Percentiles rank a stretch among this genome's conserved stretches.
phyloP scores from a whole-genome alignment of 2,329 filamentous ascomycete species.

The Clonostachys rhizophaga region DNA sequence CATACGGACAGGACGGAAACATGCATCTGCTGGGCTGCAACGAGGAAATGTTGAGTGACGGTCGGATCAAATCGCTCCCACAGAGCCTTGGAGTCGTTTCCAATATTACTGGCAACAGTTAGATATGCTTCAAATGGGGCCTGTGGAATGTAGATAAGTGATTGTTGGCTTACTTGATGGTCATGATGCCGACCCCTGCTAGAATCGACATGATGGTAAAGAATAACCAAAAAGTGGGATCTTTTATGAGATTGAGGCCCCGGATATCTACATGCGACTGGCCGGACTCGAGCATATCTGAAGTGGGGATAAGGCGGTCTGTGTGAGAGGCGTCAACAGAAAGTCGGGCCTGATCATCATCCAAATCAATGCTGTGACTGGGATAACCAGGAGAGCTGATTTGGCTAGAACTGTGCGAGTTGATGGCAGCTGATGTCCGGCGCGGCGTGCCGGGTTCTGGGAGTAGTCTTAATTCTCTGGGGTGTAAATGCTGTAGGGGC shows the following conservation, averaged over 20 bases:
- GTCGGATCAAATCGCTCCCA: constrained; percentile 82
- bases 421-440: constrained; percentile 23
- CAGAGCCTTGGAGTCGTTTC: constrained; percentile 80
- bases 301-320: not conserved
- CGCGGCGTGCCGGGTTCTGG: constrained; percentile 63
- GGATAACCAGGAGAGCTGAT: not conserved
- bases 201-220: constrained; percentile 86
- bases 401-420: constrained; percentile 4
- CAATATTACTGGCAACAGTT: constrained; percentile 75
- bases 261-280: constrained; percentile 75
- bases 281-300: not conserved
- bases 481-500: constrained; percentile 32
- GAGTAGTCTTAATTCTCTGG: constrained; percentile 29
- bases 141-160: not conserved
- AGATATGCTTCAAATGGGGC: not conserved
- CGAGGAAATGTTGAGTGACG: constrained; percentile 68
- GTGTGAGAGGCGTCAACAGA: constrained; percentile 22
- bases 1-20: constrained; percentile 90
- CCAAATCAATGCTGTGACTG: constrained; percentile 1
- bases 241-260: constrained; percentile 68
- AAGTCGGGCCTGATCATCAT: constrained; percentile 3
- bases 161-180: constrained; percentile 74
- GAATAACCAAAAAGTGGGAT: constrained; percentile 83
- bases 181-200: constrained; percentile 94
- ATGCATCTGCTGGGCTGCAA: constrained; percentile 80